A percentile compares a stretch with the other conserved stretches of the same genome.
Conservation (phyloP, 2,329 filamentous ascomycete genomes). For the Rasamsonia emersonii region DNA sequence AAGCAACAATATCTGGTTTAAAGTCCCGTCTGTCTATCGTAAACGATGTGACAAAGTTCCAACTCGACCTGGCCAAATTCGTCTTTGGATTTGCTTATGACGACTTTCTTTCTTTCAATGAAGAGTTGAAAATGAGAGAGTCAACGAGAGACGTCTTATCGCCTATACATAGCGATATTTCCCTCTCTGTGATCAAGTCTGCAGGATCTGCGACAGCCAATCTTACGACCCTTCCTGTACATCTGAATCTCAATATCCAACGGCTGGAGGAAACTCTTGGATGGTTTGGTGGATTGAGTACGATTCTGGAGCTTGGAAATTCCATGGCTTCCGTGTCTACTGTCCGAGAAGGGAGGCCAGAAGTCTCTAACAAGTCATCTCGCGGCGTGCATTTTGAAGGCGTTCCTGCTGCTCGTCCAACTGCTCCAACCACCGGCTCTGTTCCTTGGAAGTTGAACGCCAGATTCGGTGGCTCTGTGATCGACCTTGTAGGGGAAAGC, state of each 20-base stretch:
- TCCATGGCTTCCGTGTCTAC: slow-evolving; percentile 72
- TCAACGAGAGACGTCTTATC: slow-evolving; percentile 34
- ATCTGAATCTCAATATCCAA: slow-evolving; percentile 67
- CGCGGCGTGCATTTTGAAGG: slow-evolving; percentile 51
- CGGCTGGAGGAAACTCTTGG: slow-evolving; percentile 77
- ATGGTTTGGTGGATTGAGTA: slow-evolving; percentile 85
- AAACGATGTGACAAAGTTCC: slow-evolving; percentile 17
- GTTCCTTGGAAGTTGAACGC: slow-evolving; percentile 58
- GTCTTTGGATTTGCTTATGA: slow-evolving; percentile 40
- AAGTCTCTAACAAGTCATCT: slow-evolving; percentile 21
- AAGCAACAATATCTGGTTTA: slow-evolving; percentile 18
- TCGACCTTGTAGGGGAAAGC: slow-evolving; percentile 68
- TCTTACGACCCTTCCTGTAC: slow-evolving; percentile 67
- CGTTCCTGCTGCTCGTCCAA: slow-evolving; percentile 1
- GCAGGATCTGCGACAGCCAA: slow-evolving; percentile 39
- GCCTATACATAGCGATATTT: slow-evolving; percentile 30
- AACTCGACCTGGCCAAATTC: slow-evolving; percentile 33
- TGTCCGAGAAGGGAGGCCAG: slow-evolving; percentile 26
- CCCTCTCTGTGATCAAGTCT: slow-evolving; percentile 26
- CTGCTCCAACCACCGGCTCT: slow-evolving; percentile 21
- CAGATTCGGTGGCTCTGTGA: slow-evolving; percentile 65
- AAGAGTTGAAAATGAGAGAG: slow-evolving; percentile 38
- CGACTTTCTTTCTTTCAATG: slow-evolving; percentile 45
- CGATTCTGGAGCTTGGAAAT: slow-evolving; percentile 77
- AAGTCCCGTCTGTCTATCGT: slow-evolving; percentile 15